These are phyloP conservation scores for Iris pallida DNA, from an alignment of 116 monocot species.

Conservation along the genomic window DNA sequence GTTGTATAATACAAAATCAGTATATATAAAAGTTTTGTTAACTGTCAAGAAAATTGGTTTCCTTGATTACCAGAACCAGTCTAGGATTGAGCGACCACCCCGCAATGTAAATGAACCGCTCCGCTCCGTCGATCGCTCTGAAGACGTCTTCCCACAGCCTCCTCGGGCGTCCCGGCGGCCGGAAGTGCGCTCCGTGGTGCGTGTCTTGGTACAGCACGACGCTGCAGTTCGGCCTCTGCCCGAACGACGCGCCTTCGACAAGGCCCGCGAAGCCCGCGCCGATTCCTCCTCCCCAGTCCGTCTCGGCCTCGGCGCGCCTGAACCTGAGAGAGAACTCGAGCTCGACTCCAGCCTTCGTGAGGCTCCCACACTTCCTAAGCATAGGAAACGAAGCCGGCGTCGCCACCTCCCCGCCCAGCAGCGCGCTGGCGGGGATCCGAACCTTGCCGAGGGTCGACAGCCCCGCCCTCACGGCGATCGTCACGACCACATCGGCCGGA, in stretches of 20 bases:
- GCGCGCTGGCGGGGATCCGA: slow-evolving; percentile 11
- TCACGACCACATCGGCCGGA: slow-evolving; percentile 10
- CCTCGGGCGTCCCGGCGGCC: slow-evolving; percentile 16
- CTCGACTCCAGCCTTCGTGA: background rate
- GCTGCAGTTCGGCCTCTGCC: slow-evolving; percentile 30
- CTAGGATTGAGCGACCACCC: slow-evolving; percentile 62
- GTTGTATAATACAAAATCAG: too few species aligned
- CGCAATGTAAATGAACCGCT: slow-evolving; percentile 42
- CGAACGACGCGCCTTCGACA: slow-evolving; percentile 23
- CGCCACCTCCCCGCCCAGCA: background rate
- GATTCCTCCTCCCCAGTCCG: slow-evolving; percentile 20
- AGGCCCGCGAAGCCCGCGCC: slow-evolving; percentile 1
- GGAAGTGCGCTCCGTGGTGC: slow-evolving; percentile 21
- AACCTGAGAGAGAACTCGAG: slow-evolving; percentile 32
- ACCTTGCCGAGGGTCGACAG: slow-evolving; percentile 18
- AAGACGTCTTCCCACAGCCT: slow-evolving; percentile 60
- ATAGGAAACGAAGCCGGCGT: background rate
- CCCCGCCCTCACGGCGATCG: slow-evolving; percentile 15
- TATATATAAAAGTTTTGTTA: too few species aligned
- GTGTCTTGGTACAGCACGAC: slow-evolving; percentile 49
- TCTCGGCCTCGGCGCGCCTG: slow-evolving; percentile 13
- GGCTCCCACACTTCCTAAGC: slow-evolving; percentile 4
- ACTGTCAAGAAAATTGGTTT: background rate
- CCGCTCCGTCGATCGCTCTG: slow-evolving; percentile 36
- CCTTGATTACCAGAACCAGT: slow-evolving; percentile 32